Evolutionary conservation across 176 grass and related monocot species (phyloP).

Genomic region (Urochloa ruziziensis): DNA sequence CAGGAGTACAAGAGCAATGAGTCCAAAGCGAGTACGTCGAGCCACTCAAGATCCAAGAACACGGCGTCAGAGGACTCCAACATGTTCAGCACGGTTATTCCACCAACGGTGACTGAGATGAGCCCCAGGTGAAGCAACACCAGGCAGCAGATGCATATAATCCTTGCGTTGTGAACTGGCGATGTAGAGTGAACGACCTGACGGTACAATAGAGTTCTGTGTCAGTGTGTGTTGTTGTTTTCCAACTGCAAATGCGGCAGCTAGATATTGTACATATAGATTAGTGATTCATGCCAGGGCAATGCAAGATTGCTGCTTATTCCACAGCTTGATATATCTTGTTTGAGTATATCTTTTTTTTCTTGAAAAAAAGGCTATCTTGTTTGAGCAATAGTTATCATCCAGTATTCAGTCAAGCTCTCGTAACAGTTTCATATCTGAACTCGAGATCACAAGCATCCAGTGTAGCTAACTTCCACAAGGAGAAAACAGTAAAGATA

Average conservation of each 20-base stretch:
- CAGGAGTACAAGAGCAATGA: constrained; percentile 33
- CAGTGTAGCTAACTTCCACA: background rate
- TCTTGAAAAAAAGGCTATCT: no score
- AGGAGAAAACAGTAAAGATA: constrained; percentile 12
- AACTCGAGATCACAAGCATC: constrained; percentile 8
- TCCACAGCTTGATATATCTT: constrained; percentile 5
- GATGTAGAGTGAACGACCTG: background rate
- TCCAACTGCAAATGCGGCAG: constrained; percentile 21
- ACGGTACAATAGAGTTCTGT: constrained; percentile 10
- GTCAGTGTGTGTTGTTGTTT: background rate
- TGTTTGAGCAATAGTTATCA: background rate
- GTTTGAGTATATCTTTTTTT: no score
- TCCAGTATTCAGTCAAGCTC: background rate
- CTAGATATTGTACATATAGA: constrained; percentile 42
- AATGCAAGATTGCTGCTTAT: constrained; percentile 27
- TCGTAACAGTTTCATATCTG: background rate
- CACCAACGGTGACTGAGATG: constrained; percentile 38
- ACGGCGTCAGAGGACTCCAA: constrained; percentile 17
- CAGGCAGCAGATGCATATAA: background rate
- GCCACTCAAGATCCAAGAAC: constrained; percentile 36
- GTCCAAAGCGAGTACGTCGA: constrained; percentile 44
- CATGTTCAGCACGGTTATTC: constrained; percentile 44
- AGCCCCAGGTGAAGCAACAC: constrained; percentile 50
- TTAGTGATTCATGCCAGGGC: constrained; percentile 30
- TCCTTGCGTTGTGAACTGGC: background rate